These are phyloP conservation scores for Botrytis hyacinthi DNA, from an alignment of 2,329 filamentous ascomycete genomes.

Conservation along the genomic window DNA sequence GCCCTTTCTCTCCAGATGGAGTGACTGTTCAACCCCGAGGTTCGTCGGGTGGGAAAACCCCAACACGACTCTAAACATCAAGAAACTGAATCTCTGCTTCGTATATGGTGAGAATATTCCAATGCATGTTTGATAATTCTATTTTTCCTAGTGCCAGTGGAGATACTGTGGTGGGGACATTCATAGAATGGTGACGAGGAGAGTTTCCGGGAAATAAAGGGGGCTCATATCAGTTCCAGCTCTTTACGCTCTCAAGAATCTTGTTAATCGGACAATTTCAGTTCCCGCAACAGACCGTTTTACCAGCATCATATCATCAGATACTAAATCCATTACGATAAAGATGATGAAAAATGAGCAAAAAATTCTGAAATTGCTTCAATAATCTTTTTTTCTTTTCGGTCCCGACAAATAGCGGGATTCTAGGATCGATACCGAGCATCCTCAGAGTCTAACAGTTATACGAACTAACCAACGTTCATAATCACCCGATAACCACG, in stretches of 20 bases:
- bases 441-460: neutral
- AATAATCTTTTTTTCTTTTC: neutral
- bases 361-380: neutral
- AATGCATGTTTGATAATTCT: neutral
- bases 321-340: neutral
- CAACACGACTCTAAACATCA: neutral
- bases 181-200: neutral
- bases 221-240: neutral
- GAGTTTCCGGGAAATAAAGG: neutral
- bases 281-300: neutral
- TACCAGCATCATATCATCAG: neutral
- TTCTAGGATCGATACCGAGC: neutral
- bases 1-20: constrained; percentile 15
- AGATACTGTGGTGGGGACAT: neutral
- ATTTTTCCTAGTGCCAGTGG: neutral
- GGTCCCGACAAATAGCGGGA: neutral
- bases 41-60: constrained; percentile 1
- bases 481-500: neutral
- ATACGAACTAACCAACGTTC: neutral
- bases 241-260: neutral
- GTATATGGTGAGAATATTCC: neutral
- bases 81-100: neutral
- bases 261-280: neutral
- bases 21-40: constrained; percentile 9
- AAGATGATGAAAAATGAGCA: neutral